These are phyloP conservation scores for Populus hybrid DNA, from an alignment of 441 rosid species.

Conservation along the genomic window DNA sequence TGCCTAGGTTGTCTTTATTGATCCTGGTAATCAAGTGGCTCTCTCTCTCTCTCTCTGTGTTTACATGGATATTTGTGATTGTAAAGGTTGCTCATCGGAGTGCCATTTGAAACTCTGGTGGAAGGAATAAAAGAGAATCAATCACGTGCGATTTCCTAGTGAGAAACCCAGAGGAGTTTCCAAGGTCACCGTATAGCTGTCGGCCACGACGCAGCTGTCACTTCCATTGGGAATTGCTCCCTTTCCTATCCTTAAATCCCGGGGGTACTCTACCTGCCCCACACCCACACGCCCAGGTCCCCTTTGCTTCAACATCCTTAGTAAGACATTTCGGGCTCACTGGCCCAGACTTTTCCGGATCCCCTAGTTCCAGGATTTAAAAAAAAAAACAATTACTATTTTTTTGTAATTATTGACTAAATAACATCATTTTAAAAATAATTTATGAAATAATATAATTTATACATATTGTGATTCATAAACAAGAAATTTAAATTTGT, in stretches of 20 bases:
- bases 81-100: neutral
- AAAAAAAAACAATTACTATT: no score
- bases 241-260: conserved; percentile 31
- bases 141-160: conserved; percentile 14
- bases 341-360: no score
- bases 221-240: conserved; percentile 36
- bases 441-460: no score
- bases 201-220: conserved; percentile 43
- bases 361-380: no score
- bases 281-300: neutral
- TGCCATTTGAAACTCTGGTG: neutral
- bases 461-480: no score
- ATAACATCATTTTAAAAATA: no score
- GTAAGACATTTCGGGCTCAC: no score
- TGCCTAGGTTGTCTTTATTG: no score
- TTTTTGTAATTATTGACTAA: no score
- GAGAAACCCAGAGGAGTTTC: neutral
- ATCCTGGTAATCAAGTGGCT: no score
- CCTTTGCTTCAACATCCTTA: no score
- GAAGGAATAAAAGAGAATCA: conserved; percentile 10
- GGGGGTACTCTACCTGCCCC: conserved; percentile 20
- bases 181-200: conserved; percentile 29
- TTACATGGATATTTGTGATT: neutral
- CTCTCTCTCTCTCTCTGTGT: neutral
- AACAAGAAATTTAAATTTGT: no score